Conservation (phyloP, 805 yeast species). For the Limtongozyma cylindracea region DNA sequence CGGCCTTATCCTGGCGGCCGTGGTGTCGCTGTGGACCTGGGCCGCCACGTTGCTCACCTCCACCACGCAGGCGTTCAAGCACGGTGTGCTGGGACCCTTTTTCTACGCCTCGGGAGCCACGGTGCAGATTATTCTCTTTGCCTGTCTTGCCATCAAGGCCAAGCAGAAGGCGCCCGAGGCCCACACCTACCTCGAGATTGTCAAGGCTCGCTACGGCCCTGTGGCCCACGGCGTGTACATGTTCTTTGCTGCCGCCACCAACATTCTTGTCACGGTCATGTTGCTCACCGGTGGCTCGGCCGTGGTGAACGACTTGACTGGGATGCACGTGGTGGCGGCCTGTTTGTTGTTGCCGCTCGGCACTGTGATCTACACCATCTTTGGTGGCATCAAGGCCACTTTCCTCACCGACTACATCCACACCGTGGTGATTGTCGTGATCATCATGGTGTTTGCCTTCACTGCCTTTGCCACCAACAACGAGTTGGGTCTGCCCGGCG, state of each 20-base stretch:
- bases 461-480: conserved; percentile 49
- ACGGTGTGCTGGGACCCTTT: conserved; percentile 61
- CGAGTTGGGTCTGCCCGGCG: conserved; percentile 58
- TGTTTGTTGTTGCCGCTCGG: conserved; percentile 69
- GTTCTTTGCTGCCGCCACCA: conserved; percentile 71
- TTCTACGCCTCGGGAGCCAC: conserved; percentile 85
- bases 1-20: conserved; percentile 72
- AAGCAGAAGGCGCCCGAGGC: conserved; percentile 80
- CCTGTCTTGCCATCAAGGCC: conserved; percentile 69
- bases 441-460: conserved; percentile 64
- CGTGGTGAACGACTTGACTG: conserved; percentile 56
- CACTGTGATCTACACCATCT: conserved; percentile 18
- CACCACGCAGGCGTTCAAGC: conserved; percentile 50
- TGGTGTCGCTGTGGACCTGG: conserved; percentile 81
- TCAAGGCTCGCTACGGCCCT: conserved; percentile 62
- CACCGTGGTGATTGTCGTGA: conserved; percentile 36
- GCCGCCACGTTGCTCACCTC: conserved; percentile 34
- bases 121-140: conserved; percentile 68
- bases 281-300: conserved; percentile 79
- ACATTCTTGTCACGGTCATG: conserved; percentile 82
- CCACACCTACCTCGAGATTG: conserved; percentile 75
- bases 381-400: conserved; percentile 20
- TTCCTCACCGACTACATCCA: conserved; percentile 18
- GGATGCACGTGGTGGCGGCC: conserved; percentile 63
- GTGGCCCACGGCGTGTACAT: conserved; percentile 42